Percentiles rank a stretch among this genome's conserved stretches.
Conservation (phyloP, 495 filamentous ascomycete genomes). For the Aspergillus avenaceus region DNA sequence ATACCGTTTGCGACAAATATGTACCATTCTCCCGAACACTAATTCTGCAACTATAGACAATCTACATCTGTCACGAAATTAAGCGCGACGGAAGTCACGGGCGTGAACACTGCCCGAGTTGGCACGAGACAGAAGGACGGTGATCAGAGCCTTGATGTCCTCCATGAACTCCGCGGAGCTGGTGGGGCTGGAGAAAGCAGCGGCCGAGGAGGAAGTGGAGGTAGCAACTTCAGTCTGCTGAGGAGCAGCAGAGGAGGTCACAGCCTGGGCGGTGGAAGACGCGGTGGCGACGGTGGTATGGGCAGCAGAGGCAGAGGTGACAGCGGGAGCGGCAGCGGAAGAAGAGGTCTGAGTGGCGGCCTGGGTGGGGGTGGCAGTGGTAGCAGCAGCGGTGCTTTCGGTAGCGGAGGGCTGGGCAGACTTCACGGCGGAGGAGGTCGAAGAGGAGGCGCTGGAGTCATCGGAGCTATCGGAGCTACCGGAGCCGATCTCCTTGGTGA, state of each 20-base stretch:
- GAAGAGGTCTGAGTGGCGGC: not conserved
- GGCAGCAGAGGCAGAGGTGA: not conserved
- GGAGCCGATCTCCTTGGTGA: conserved; percentile 38
- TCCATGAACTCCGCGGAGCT: not conserved
- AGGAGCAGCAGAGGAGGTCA: not conserved
- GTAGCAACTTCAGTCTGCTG: not conserved
- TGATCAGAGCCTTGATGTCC: not conserved
- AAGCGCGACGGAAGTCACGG: conserved; percentile 6
- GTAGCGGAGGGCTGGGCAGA: not conserved
- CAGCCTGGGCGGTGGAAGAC: not conserved
- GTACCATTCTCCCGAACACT: no score
- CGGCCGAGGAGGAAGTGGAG: not conserved
- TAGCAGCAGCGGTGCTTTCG: not conserved
- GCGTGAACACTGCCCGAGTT: not conserved
- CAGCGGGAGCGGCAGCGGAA: not conserved
- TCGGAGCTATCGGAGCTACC: not conserved
- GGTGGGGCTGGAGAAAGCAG: not conserved
- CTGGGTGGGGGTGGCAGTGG: not conserved
- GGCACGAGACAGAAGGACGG: not conserved
- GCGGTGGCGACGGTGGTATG: not conserved
- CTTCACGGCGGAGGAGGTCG: not conserved
- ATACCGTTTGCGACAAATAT: no score
- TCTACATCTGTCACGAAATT: no score
- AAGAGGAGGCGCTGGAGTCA: not conserved
- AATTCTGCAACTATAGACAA: no score